These are phyloP conservation scores for Russula virescens DNA, from an alignment of 768 basidiomycete genomes.

Conservation along the genomic window DNA sequence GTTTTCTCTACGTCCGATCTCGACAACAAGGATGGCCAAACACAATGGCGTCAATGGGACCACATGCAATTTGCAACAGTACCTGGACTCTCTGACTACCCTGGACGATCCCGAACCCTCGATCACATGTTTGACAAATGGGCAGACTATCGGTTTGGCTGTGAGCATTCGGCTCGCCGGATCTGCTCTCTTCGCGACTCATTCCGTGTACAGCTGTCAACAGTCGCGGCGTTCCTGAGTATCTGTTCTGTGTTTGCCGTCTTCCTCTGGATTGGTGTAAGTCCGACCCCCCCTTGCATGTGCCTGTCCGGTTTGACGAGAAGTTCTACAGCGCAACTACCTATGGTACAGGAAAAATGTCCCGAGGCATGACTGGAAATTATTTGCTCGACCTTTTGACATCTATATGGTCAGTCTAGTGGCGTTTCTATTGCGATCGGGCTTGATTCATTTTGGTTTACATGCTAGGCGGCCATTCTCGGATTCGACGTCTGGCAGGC, in stretches of 20 bases:
- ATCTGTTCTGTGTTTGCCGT: background rate
- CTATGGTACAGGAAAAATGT: background rate
- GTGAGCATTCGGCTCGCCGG: constrained; percentile 22
- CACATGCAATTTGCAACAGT: background rate
- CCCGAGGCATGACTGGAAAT: no score
- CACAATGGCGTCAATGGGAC: constrained; percentile 2
- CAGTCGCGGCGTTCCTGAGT: constrained; percentile 29
- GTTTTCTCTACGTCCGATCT: background rate
- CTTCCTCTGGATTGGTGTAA: constrained; percentile 12
- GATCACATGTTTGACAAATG: constrained; percentile 30
- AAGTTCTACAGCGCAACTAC: constrained; percentile 1
- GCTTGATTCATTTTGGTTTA: constrained; percentile 18
- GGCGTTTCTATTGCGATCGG: background rate
- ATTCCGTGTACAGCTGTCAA: constrained; percentile 28
- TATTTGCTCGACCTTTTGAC: no score
- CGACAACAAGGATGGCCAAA: background rate
- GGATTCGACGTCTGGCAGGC: constrained; percentile 35
- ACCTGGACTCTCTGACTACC: background rate
- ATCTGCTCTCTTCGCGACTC: background rate
- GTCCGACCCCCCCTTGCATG: background rate
- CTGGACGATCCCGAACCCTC: background rate
- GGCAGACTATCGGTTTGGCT: constrained; percentile 35
- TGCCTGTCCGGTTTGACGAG: background rate
- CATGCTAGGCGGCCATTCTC: constrained; percentile 27
- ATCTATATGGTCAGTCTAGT: constrained; percentile 34